Percentiles rank a stretch among this genome's conserved stretches.
These are phyloP conservation scores for Nyssa sinensis DNA, from an alignment of 148 eudicot genomes.

Conservation along the genomic window DNA sequence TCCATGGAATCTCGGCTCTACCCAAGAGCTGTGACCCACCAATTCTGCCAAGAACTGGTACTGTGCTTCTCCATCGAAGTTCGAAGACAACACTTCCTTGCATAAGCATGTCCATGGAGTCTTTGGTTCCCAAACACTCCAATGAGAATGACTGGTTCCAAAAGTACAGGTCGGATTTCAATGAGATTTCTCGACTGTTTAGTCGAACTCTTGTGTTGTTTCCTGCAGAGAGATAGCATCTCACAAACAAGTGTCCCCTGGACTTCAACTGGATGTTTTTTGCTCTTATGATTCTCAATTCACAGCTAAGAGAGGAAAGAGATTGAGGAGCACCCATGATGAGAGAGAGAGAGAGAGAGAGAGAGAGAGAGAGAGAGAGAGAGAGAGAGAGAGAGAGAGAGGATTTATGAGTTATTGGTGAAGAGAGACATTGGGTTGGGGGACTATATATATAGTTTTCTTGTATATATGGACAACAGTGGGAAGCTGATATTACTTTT, in stretches of 20 bases:
- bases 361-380: no score
- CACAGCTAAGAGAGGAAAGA: conserved; percentile 32
- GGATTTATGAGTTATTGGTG: not conserved
- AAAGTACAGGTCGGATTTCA: conserved; percentile 20
- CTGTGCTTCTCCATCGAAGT: conserved; percentile 33
- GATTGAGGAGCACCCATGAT: conserved; percentile 17
- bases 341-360: not conserved
- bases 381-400: no score
- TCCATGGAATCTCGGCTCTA: conserved; percentile 55
- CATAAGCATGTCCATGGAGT: conserved; percentile 30
- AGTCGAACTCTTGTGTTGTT: conserved; percentile 41
- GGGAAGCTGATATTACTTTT: no score
- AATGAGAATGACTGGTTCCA: conserved; percentile 52
- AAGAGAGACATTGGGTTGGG: not conserved
- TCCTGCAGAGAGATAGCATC: conserved; percentile 52
- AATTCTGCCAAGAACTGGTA: conserved; percentile 23
- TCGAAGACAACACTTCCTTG: conserved; percentile 39
- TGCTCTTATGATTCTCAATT: conserved; percentile 48
- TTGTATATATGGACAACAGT: no score
- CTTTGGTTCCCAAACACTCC: conserved; percentile 43
- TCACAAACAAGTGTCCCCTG: conserved; percentile 35
- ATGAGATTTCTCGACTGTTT: conserved; percentile 42
- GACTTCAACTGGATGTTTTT: conserved; percentile 34
- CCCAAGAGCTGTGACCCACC: conserved; percentile 38
- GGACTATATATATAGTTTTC: conserved; percentile 5